Evolutionary conservation across 768 basidiomycete species (phyloP), one percentile per base, ranked within the genome.

Genomic region (Lactarius hengduanensis): DNA sequence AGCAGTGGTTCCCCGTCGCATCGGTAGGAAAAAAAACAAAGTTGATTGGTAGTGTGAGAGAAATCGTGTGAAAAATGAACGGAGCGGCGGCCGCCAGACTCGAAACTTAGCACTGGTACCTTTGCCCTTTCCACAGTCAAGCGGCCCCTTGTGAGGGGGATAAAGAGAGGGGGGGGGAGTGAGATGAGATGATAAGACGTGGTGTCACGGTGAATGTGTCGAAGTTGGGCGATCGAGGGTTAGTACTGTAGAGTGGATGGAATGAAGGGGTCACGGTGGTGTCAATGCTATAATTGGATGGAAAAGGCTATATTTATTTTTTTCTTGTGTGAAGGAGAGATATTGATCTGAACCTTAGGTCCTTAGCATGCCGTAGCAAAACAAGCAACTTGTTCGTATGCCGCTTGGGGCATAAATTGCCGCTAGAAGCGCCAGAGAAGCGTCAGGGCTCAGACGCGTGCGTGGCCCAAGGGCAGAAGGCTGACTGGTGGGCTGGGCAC

Each of bases 401-500:
- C 65, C 65, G 4, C 47, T 62, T 66, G 41, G 61, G 65, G 65
- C 8, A 66, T 54, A 66, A 66, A 62, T 47, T 40, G 22, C 65
- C 65, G 38, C 57, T 15, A 40, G 28, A 60, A 28, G 59, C 53
- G 64, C 64, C 34, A 32, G 16, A 47, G 50, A 45, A 15, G 56
- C 40, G 4, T 59, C 26, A 18, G 45, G 50, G 50, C 50, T 53
- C 30, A 66, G 47, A 40, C 43, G 55, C 47, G 18, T 53, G 50
- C 22, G 50, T 53, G 50, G 50, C 50, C 50, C 50, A 26, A 53
- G 26, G 26, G 50, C 50, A 53, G 28, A 28, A 11, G 11, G 11
- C 2, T 36, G 11, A 3, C n/a, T 4, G 4, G 11, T 53, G 50
- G 50, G 6, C n/a, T 50, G 36, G 5, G 47, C 11, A 50, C 8